phyloP scores from a whole-genome alignment of 1,284 basidiomycete genomes.

The Cryptococcus wingfieldii region DNA sequence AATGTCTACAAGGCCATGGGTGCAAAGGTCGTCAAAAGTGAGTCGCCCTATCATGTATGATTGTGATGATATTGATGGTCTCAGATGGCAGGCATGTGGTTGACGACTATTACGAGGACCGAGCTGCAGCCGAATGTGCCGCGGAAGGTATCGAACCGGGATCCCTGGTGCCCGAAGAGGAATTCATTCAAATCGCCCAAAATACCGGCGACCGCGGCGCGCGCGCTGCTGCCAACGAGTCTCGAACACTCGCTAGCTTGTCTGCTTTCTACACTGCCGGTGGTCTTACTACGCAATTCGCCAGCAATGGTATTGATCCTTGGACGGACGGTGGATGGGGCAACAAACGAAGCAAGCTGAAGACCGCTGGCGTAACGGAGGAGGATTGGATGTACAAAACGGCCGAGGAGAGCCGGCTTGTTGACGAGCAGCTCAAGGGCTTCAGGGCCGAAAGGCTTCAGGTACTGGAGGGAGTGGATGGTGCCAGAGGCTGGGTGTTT shows the following conservation, averaged over 20 bases:
- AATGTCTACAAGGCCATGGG: constrained; percentile 95
- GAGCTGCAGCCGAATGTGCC: constrained; percentile 65
- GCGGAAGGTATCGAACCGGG: constrained; percentile 68
- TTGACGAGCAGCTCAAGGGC: constrained; percentile 61
- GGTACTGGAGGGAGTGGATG: constrained; percentile 44
- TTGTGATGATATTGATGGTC: not conserved
- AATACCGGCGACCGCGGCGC: constrained; percentile 28
- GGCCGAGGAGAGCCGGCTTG: constrained; percentile 60
- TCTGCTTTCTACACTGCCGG: constrained; percentile 68
- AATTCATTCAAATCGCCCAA: constrained; percentile 29
- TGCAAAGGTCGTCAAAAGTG: constrained; percentile 79
- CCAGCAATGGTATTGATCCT: constrained; percentile 69
- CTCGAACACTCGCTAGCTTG: constrained; percentile 41
- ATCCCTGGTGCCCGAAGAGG: constrained; percentile 74
- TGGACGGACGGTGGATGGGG: constrained; percentile 76
- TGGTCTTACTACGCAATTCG: constrained; percentile 82
- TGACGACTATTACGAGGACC: constrained; percentile 93
- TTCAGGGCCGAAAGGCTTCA: constrained; percentile 60
- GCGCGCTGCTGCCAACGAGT: constrained; percentile 25
- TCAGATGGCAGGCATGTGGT: constrained; percentile 84
- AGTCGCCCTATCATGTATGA: constrained; percentile 33
- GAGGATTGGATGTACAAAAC: constrained; percentile 86
- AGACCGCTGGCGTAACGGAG: constrained; percentile 65
- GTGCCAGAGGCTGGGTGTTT: constrained; percentile 34
- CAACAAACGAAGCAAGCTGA: constrained; percentile 51